These are phyloP conservation scores for Saksenaea oblongispora DNA, from an alignment of 371 early-diverging fungal species.

Conservation along the genomic window DNA sequence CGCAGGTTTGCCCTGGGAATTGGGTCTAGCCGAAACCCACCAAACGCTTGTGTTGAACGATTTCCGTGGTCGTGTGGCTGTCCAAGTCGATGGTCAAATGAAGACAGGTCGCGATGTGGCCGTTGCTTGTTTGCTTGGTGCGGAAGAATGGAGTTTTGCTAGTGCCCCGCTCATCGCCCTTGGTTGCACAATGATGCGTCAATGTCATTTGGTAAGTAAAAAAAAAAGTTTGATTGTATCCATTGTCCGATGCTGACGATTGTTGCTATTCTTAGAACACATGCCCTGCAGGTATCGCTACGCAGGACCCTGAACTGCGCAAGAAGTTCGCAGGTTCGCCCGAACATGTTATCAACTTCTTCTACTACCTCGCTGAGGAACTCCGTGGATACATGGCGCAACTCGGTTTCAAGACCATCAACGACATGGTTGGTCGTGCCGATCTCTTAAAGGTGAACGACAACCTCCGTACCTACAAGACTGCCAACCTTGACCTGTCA, in stretches of 20 bases:
- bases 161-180: conserved; percentile 97
- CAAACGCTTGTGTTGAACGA: conserved; percentile 95
- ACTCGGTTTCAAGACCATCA: conserved; percentile 89
- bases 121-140: conserved; percentile 93
- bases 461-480: conserved; percentile 78
- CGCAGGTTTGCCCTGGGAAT: conserved; percentile 97
- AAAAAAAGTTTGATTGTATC: background rate
- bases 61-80: conserved; percentile 90
- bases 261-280: conserved; percentile 65
- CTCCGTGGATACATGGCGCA: conserved; percentile 88
- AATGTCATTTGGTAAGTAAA: conserved; percentile 54
- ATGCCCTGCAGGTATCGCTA: conserved; percentile 97
- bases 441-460: conserved; percentile 82
- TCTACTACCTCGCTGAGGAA: conserved; percentile 96
- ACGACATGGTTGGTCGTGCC: conserved; percentile 94
- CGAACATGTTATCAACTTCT: conserved; percentile 97
- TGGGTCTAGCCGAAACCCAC: conserved; percentile 96
- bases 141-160: conserved; percentile 98
- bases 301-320: conserved; percentile 93
- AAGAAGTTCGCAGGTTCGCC: conserved; percentile 92
- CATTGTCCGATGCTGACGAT: background rate
- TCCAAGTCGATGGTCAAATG: conserved; percentile 97
- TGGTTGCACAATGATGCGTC: conserved; percentile 96
- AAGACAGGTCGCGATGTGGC: conserved; percentile 96
- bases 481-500: conserved; percentile 80